These are phyloP conservation scores for Golubevia pallescens DNA, from an alignment of 1,284 basidiomycete species.

Conservation along the genomic window DNA sequence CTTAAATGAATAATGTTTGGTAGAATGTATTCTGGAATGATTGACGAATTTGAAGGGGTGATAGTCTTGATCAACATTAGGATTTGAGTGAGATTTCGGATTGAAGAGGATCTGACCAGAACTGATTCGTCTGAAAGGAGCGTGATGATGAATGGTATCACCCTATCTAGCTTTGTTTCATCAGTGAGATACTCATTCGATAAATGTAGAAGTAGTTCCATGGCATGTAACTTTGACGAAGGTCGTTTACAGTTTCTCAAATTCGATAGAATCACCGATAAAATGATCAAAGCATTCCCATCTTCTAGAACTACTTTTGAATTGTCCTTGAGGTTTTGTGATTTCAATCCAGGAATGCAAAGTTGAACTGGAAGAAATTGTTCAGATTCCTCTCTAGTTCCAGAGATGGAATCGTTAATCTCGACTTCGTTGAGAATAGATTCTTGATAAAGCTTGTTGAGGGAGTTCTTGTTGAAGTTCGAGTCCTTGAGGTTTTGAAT, in stretches of 20 bases:
- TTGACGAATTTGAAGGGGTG: conserved; percentile 77
- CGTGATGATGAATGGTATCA: conserved; percentile 89
- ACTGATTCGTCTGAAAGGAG: conserved; percentile 84
- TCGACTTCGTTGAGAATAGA: background rate
- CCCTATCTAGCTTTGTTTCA: conserved; percentile 91
- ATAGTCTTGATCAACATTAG: conserved; percentile 84
- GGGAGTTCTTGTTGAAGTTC: background rate
- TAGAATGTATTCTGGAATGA: conserved; percentile 54
- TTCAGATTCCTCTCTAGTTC: conserved; percentile 15
- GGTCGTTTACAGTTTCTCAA: conserved; percentile 86
- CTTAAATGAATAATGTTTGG: conserved; percentile 44
- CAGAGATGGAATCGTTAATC: background rate
- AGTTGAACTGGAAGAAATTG: conserved; percentile 31
- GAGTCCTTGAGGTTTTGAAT: conserved; percentile 7
- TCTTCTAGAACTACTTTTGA: conserved; percentile 67
- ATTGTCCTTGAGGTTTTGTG: conserved; percentile 16
- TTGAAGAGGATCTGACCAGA: conserved; percentile 77
- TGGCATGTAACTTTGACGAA: conserved; percentile 80
- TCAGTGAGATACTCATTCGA: conserved; percentile 80
- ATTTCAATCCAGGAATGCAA: conserved; percentile 33
- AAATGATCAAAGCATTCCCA: conserved; percentile 78
- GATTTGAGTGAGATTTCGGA: conserved; percentile 82
- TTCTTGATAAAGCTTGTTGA: background rate
- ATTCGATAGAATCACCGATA: conserved; percentile 86
- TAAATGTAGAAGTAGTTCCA: conserved; percentile 87